These are phyloP conservation scores for Aspergillus bertholletiae DNA, from an alignment of 495 filamentous ascomycete genomes.

Conservation along the genomic window DNA sequence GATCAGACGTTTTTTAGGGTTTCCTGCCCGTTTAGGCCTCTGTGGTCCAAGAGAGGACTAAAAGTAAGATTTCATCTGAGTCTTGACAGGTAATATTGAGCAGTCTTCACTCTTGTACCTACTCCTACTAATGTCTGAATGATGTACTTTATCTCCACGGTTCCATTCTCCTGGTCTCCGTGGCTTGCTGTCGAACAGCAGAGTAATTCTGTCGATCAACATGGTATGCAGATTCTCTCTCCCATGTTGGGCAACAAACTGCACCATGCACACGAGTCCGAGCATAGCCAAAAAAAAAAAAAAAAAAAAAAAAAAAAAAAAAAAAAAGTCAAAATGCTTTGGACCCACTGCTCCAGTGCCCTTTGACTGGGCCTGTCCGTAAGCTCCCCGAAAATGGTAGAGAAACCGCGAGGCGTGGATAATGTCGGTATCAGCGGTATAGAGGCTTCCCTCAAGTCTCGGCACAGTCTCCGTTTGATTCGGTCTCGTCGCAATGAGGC, in stretches of 20 bases:
- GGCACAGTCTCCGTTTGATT: background rate
- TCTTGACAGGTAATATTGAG: background rate
- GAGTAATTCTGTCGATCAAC: conserved; percentile 3
- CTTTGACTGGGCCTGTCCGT: background rate
- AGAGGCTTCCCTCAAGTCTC: background rate
- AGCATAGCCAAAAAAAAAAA: too few relatives aligned
- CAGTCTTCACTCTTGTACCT: background rate
- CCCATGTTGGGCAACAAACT: conserved; percentile 12
- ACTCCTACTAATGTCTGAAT: background rate
- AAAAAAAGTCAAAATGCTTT: background rate
- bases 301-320: background rate
- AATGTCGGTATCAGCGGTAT: background rate
- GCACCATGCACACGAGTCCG: conserved; percentile 8
- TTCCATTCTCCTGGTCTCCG: background rate
- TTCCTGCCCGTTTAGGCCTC: background rate
- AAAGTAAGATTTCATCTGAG: too few relatives aligned
- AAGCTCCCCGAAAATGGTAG: background rate
- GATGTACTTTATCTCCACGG: background rate
- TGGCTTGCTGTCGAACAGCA: background rate
- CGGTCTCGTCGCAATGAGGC: background rate
- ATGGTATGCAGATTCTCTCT: conserved; percentile 1
- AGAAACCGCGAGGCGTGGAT: background rate
- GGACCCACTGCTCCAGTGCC: background rate
- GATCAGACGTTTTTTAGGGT: background rate
- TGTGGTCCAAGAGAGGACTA: too few relatives aligned